Evolutionary conservation across 495 filamentous ascomycete species (phyloP), one percentile per base, ranked within the genome.

Genomic region (Amphirosellinia nigrospora): DNA sequence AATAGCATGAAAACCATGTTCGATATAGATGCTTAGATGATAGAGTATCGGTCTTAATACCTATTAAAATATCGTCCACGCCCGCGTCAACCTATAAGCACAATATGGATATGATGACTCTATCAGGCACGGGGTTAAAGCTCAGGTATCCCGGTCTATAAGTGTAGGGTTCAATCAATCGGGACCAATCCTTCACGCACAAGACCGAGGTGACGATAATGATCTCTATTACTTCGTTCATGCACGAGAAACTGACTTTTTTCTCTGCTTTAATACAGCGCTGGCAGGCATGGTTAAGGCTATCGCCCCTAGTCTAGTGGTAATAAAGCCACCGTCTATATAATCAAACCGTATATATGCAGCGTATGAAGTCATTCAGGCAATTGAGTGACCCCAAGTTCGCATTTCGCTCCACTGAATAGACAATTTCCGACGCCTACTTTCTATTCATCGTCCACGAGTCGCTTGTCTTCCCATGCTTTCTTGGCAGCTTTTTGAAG

Each of bases 401-500:
- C 28, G 30, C 46, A 52, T 36, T 16, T 21, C 38, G 32, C 32
- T 8, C 21, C n/a, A 41, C 30, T 30, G 63, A 65, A 28, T 26
- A 41, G 46, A 53, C 63, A 53, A 39, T 26, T 32, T n/a, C 66
- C 10, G 15, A 23, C 30, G 41, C 7, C 19, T 5, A 3, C 26
- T 61, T 69, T 34, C 70, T 78, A 78, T 66, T 76, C 74, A 52
- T 76, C 76, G 43, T 84, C 81, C 53, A 85, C 79, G 50, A 85
- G 76, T 69, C 72, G 72, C 68, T 79, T 84, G 5, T 76, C 78
- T 52, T 82, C 79, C 75, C 78, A 84, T 30, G 83, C 83, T 77
- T 90, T 92, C 84, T 92, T 95, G 3, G 96, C 94, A 34, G 90
- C 89, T 66, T 89, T 88, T 53, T 87, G 72, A 61, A 99, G 81